Evolutionary conservation across 441 rosid genomes (phyloP).

Genomic region (Arabidopsis hybrid): DNA sequence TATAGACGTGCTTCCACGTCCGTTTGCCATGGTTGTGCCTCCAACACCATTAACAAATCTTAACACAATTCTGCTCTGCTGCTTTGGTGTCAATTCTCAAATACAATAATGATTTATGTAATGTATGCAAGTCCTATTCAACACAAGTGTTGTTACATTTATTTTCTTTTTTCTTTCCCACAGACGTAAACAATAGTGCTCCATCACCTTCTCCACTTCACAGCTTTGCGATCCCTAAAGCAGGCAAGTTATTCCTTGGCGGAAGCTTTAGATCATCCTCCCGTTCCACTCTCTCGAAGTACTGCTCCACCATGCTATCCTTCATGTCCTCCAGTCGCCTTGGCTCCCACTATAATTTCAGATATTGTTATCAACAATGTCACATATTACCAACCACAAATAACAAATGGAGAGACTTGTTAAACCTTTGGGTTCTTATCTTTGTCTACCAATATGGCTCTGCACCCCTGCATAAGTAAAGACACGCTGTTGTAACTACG

Average conservation of each 20-base stretch:
- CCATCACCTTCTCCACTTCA: constrained; percentile 44
- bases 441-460: constrained; percentile 89
- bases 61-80: constrained; percentile 3
- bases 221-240: constrained; percentile 70
- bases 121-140: constrained; percentile 24
- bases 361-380: neutral
- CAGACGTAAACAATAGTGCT: constrained; percentile 24
- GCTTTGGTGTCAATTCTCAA: constrained; percentile 37
- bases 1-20: constrained; percentile 42
- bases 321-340: constrained; percentile 66
- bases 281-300: constrained; percentile 77
- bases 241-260: constrained; percentile 60
- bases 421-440: constrained; percentile 89
- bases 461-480: constrained; percentile 75
- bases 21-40: constrained; percentile 44
- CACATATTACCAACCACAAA: constrained; percentile 12
- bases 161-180: constrained; percentile 22
- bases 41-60: constrained; percentile 40
- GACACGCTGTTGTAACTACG: neutral
- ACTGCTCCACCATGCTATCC: constrained; percentile 65
- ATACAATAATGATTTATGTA: constrained; percentile 19
- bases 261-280: constrained; percentile 79
- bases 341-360: constrained; percentile 81
- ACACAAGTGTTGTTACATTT: constrained; percentile 32
- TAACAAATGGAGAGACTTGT: constrained; percentile 14